A percentile compares a stretch with the other conserved stretches of the same genome.
Evolutionary conservation across 208 protist genomes (phyloP).

Genomic region (Trypanosoma avium): DNA sequence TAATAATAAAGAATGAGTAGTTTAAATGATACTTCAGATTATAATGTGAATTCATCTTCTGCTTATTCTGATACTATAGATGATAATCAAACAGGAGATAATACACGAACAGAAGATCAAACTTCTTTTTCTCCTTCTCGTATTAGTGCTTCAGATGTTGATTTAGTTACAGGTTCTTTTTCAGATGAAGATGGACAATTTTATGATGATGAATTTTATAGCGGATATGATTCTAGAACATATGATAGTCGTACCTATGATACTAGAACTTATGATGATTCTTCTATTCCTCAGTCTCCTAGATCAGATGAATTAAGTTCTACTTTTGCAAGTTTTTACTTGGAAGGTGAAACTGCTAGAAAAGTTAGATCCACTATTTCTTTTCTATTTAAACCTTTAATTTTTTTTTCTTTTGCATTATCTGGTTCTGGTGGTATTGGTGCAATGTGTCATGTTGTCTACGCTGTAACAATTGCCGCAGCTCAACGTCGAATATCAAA

Average conservation of each 20-base stretch:
- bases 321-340: conserved; percentile 79
- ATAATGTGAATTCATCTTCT: conserved; percentile 19
- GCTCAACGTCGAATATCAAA: neutral
- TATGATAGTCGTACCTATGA: conserved; percentile 23
- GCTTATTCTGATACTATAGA: conserved; percentile 7
- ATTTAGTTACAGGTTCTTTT: conserved; percentile 13
- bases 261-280: conserved; percentile 43
- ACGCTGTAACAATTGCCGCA: conserved; percentile 25
- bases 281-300: conserved; percentile 50
- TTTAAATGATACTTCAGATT: conserved; percentile 51
- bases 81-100: neutral
- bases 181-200: conserved; percentile 9
- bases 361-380: conserved; percentile 29
- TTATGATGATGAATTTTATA: conserved; percentile 33
- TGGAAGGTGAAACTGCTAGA: conserved; percentile 53
- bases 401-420: conserved; percentile 58
- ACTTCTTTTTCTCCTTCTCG: conserved; percentile 15
- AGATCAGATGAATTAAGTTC: conserved; percentile 73
- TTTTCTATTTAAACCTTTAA: conserved; percentile 61
- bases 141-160: conserved; percentile 16
- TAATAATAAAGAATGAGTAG: conserved; percentile 51
- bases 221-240: conserved; percentile 28
- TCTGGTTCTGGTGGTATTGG: conserved; percentile 44
- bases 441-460: conserved; percentile 40
- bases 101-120: conserved; percentile 6